A percentile compares a stretch with the other conserved stretches of the same genome.
phyloP scores from a whole-genome alignment of 257 asterid species.

The Rehmannia glutinosa region DNA sequence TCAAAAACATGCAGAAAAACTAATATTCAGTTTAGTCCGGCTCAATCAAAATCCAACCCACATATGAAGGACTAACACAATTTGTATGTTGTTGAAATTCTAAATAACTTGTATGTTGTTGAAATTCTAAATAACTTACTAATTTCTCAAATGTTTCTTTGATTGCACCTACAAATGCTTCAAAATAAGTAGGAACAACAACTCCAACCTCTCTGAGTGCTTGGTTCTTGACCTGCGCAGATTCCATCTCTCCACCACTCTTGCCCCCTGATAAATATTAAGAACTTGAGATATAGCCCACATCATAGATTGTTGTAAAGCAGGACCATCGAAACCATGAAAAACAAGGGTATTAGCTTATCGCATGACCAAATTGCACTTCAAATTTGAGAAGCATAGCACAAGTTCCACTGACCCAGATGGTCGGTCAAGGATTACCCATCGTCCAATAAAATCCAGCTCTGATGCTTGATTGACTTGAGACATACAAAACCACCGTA shows the following conservation, averaged over 20 bases:
- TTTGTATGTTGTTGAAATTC: not conserved
- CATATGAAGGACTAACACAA: too few relatives aligned
- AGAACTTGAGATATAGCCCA: slow-evolving; percentile 8
- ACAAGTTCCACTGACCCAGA: too few relatives aligned
- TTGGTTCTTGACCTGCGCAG: slow-evolving; percentile 97
- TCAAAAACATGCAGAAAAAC: too few relatives aligned
- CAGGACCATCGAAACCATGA: not conserved
- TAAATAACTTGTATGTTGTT: not conserved
- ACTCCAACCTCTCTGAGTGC: slow-evolving; percentile 97
- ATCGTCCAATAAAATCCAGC: too few relatives aligned
- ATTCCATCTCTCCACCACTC: slow-evolving; percentile 99
- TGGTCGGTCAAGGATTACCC: too few relatives aligned
- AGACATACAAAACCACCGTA: too few relatives aligned
- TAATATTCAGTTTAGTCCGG: too few relatives aligned
- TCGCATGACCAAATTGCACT: too few relatives aligned
- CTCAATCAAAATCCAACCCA: too few relatives aligned
- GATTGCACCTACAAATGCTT: slow-evolving; percentile 84
- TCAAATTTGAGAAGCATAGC: too few relatives aligned
- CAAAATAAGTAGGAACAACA: slow-evolving; percentile 93
- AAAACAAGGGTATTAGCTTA: not conserved
- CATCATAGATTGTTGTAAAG: not conserved
- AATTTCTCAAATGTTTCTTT: slow-evolving; percentile 74
- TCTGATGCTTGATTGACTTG: too few relatives aligned
- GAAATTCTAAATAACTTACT: slow-evolving; percentile 35
- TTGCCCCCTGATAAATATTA: slow-evolving; percentile 60